Base-by-base conservation (phyloP, 1,139 yeast genomes). In the Yamadazyma diospyri region DNA sequence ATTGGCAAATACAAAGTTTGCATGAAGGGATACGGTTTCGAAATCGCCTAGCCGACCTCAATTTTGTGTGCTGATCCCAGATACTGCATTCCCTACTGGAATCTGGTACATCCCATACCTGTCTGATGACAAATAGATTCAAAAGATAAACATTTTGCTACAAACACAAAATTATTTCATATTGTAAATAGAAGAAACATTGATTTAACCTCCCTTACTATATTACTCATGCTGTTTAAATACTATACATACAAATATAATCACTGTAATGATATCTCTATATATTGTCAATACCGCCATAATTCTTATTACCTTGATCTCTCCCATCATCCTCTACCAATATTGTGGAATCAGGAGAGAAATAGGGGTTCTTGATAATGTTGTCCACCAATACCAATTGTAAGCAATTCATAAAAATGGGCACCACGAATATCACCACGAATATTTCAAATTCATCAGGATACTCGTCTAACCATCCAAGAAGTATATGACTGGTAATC, bases 1-100 rank as follows among this genome's bases (percentile, higher is more conserved):
- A 81, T 92, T 41, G 59, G 61, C 22, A 69, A 77, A 41, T 92
- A 89, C 70, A 88, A 86, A 60, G 52, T 55, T 24, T 92, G 98
- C 62, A 92, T 92, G 98, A 81, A 81, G 57, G 88, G 95, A 22
- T 89, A 62, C 55, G 97, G 97, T 1, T 92, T 89, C 57, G 74
- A 60, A 33, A 63, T 59, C 24, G 40, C 43, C 13, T 43, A 35
- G 26, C 26, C 16, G 11, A 3, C 9, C 8, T 18, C 20, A n/a
- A n/a, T n/a, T n/a, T n/a, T n/a, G n/a, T n/a, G n/a, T n/a, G n/a
- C n/a, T n/a, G n/a, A n/a, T n/a, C n/a, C n/a, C n/a, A n/a, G n/a
- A n/a, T n/a, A n/a, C n/a, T n/a, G n/a, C n/a, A n/a, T n/a, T n/a
- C n/a, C n/a, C n/a, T n/a, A n/a, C n/a, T n/a, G n/a, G n/a, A n/a